Conservation (phyloP, 495 filamentous ascomycete genomes). For the Neurospora terricola region DNA sequence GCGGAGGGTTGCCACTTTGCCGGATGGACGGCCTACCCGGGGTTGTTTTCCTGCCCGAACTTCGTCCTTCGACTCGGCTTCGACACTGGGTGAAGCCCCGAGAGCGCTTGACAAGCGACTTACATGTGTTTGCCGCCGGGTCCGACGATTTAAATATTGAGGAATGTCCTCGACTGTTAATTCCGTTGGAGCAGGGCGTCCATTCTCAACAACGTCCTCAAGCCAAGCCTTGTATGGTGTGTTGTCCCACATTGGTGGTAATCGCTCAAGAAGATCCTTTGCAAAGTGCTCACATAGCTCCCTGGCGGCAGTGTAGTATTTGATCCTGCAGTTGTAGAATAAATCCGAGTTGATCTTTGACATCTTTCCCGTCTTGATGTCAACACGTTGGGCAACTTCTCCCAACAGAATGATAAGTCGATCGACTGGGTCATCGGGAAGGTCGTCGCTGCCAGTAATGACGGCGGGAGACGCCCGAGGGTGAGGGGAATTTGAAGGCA, state of each 20-base stretch:
- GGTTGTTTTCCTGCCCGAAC: conserved; percentile 6
- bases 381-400: conserved; percentile 7
- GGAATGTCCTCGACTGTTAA: conserved; percentile 18
- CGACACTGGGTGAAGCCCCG: background rate
- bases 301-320: conserved; percentile 8
- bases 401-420: conserved; percentile 4
- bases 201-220: background rate
- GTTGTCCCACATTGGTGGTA: background rate
- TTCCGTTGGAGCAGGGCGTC: conserved; percentile 1
- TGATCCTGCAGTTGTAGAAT: conserved; percentile 25
- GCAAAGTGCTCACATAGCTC: background rate
- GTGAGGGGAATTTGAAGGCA: background rate
- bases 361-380: conserved; percentile 6
- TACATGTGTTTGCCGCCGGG: background rate
- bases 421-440: conserved; percentile 6
- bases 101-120: background rate
- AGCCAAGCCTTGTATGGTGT: background rate
- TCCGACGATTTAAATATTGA: background rate
- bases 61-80: conserved; percentile 8
- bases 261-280: background rate
- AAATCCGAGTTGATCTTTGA: conserved; percentile 10
- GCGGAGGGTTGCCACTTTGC: conserved; percentile 27
- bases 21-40: conserved; percentile 16
- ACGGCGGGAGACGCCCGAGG: background rate
- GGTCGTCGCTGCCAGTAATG: background rate